These are phyloP conservation scores for Sordariomycetes sp. DNA, from an alignment of 2,329 filamentous ascomycete genomes.

Conservation along the genomic window DNA sequence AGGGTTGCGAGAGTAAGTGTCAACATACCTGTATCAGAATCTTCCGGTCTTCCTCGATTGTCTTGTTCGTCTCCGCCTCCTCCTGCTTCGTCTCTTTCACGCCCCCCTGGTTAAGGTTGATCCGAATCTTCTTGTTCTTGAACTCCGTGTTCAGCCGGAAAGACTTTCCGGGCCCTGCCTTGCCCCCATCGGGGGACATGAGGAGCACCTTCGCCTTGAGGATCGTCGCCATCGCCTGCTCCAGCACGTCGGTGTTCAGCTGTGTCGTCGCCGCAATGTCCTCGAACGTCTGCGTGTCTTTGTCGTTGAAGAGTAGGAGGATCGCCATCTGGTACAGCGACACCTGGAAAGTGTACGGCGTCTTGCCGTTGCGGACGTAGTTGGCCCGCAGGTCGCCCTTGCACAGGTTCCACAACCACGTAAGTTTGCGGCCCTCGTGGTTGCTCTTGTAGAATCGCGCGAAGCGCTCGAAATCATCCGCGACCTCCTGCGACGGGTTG, in stretches of 20 bases:
- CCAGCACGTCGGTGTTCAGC: constrained; percentile 70
- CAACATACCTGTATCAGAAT: constrained; percentile 76
- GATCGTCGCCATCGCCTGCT: constrained; percentile 76
- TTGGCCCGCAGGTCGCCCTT: constrained; percentile 94
- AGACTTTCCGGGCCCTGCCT: constrained; percentile 65
- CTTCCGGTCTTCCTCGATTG: constrained; percentile 96
- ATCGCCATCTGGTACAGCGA: constrained; percentile 98
- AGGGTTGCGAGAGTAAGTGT: neutral
- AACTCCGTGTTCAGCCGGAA: constrained; percentile 89
- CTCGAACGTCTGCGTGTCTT: constrained; percentile 73
- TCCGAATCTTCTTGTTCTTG: constrained; percentile 96
- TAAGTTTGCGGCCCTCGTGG: constrained; percentile 91
- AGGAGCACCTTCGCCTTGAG: constrained; percentile 86
- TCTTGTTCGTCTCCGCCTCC: constrained; percentile 96
- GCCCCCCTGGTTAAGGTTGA: constrained; percentile 91
- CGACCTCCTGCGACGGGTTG: constrained; percentile 74
- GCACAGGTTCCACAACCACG: constrained; percentile 96
- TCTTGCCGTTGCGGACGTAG: constrained; percentile 82
- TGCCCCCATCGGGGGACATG: constrained; percentile 55
- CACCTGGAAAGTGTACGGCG: constrained; percentile 92
- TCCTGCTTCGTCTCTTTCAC: constrained; percentile 96
- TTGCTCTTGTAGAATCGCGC: constrained; percentile 89
- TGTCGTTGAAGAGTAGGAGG: constrained; percentile 87
- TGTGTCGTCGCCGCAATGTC: constrained; percentile 77
- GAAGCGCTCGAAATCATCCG: constrained; percentile 82